Evolutionary conservation across 2,329 filamentous ascomycete genomes (phyloP), one percentile per base, ranked within the genome.

Genomic region (Alternaria sp.): DNA sequence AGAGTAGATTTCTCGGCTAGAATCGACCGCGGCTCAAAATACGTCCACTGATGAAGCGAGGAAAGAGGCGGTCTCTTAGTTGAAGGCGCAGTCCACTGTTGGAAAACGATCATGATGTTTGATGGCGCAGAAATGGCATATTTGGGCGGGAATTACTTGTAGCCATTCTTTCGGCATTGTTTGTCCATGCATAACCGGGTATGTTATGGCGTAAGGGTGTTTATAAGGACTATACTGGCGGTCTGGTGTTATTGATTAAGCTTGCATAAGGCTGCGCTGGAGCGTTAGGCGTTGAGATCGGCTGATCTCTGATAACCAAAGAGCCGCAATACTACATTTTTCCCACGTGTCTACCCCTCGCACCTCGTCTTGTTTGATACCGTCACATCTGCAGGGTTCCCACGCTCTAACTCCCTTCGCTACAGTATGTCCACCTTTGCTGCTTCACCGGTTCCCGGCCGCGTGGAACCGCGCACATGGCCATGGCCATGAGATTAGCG

Each of bases 1-100:
- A 65, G 91, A 93, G 66, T 91, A 63, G 32, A 15, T 12, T 8
- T 40, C 6, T 25, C 19, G 13, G 36, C 21, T 28, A 17, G 36
- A 17, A 40, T 40, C 36, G 36, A 40, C 36, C 36, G 36, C n/a
- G 13, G 49, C 49, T 23, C 13, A 36, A 25, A 15, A 32, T 5
- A 23, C 10, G 19, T 19, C 13, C 28, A 40, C 5, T 40, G 36
- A 17, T 9, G 36, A 40, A 40, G 36, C 15, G 36, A 40, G 0
- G 4, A 9, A 17, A 40, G 36, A 40, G 36, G 36, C 8, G 36
- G 36, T 40, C 8, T 40, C 36, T 40, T 17, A n/a, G 19, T 40
- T n/a, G 30, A 36, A 52, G n/a, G 30, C 5, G 30, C 49, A 52
- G 11, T 32, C 13, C 6, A 17, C 9, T 36, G 49, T 40, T 52